These are phyloP conservation scores for Globisporangium nagaii DNA, from an alignment of 352 stramenopile species.

Conservation along the genomic window DNA sequence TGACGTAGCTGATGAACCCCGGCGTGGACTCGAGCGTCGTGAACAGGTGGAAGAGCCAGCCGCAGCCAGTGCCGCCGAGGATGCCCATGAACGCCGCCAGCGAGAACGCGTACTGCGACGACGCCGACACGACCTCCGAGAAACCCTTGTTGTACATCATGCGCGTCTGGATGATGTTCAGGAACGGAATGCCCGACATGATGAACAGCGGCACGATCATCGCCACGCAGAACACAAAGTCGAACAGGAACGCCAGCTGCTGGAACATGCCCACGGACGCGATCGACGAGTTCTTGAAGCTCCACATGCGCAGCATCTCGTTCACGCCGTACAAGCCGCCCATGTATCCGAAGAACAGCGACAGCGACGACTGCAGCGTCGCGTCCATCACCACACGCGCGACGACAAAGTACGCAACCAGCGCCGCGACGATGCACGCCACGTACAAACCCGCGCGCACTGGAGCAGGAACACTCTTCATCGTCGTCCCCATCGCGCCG, in stretches of 20 bases:
- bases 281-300: conserved; percentile 63
- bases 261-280: conserved; percentile 63
- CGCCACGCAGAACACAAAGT: conserved; percentile 71
- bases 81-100: conserved; percentile 74
- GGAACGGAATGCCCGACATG: conserved; percentile 78
- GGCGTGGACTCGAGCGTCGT: conserved; percentile 64
- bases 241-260: conserved; percentile 81
- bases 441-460: conserved; percentile 54
- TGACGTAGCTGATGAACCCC: conserved; percentile 73
- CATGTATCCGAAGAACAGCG: conserved; percentile 82
- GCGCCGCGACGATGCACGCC: conserved; percentile 24
- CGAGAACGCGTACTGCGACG: conserved; percentile 83
- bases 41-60: conserved; percentile 81
- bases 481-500: conserved; percentile 19
- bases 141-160: conserved; percentile 92
- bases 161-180: conserved; percentile 85
- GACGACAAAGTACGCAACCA: conserved; percentile 47
- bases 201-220: conserved; percentile 77
- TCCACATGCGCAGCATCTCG: conserved; percentile 83
- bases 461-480: conserved; percentile 30
- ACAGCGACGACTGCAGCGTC: conserved; percentile 28
- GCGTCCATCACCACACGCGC: conserved; percentile 31
- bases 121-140: conserved; percentile 78
- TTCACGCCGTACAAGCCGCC: conserved; percentile 74
- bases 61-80: conserved; percentile 57